Percentiles rank a stretch among this genome's conserved stretches.
phyloP scores from a whole-genome alignment of 257 asterid genomes.

The Pogostemon cablin region DNA sequence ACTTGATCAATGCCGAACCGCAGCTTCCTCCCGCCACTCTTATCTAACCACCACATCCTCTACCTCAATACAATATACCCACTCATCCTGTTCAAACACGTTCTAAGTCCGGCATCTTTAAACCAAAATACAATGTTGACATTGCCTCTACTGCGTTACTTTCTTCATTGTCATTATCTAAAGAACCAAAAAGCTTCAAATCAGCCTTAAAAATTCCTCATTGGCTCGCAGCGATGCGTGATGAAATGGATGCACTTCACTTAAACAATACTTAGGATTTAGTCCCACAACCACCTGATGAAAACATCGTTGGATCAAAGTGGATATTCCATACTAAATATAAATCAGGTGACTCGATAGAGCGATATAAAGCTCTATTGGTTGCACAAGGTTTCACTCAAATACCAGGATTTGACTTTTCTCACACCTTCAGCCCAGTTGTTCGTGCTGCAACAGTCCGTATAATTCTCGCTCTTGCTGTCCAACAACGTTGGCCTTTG shows the following conservation, averaged over 20 bases:
- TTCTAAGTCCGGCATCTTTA: background rate
- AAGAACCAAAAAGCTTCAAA: background rate
- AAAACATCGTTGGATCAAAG: background rate
- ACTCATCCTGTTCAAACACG: background rate
- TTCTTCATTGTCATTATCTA: background rate
- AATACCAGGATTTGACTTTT: background rate
- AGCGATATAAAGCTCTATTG: background rate
- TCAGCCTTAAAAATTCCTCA: background rate
- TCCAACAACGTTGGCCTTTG: background rate
- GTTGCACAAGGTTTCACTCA: background rate
- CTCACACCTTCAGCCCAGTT: background rate
- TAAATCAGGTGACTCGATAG: background rate
- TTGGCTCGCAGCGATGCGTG: background rate
- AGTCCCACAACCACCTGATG: background rate
- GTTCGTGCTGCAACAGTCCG: background rate
- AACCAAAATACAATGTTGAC: background rate
- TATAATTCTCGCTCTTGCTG: background rate
- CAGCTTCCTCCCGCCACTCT: no score
- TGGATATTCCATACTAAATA: background rate
- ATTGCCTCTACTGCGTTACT: background rate
- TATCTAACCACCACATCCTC: background rate
- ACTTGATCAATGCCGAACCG: no score
- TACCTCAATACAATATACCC: background rate
- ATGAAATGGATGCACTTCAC: background rate
- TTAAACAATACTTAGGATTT: background rate